phyloP scores from a whole-genome alignment of 352 stramenopile species.

The Pythium dissotocum region DNA sequence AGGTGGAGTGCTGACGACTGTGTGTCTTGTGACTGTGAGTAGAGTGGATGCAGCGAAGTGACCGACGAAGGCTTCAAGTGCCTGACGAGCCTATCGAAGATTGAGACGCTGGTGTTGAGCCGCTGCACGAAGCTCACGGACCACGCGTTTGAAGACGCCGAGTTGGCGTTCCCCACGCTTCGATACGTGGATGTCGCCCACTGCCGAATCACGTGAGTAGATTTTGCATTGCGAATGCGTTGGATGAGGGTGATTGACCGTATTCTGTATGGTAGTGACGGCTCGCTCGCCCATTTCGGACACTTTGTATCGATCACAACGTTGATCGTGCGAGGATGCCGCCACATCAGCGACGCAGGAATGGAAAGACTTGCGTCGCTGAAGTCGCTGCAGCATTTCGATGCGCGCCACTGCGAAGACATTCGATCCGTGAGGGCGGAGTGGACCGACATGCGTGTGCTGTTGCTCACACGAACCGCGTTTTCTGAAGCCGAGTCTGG shows the following conservation, averaged over 20 bases:
- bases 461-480: slow-evolving; percentile 57
- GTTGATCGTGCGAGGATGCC: slow-evolving; percentile 39
- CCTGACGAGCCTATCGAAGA: slow-evolving; percentile 38
- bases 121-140: slow-evolving; percentile 59
- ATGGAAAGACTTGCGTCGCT: slow-evolving; percentile 46
- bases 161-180: slow-evolving; percentile 39
- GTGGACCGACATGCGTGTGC: slow-evolving; percentile 54
- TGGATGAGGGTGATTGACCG: not conserved
- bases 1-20: not conserved
- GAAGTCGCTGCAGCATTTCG: slow-evolving; percentile 54
- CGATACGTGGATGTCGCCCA: slow-evolving; percentile 54
- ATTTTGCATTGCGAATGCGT: too few species aligned
- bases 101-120: slow-evolving; percentile 58
- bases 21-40: not conserved
- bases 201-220: slow-evolving; percentile 39
- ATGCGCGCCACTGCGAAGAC: slow-evolving; percentile 65
- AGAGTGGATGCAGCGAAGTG: slow-evolving; percentile 57
- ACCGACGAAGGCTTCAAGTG: slow-evolving; percentile 57
- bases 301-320: slow-evolving; percentile 22
- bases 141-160: slow-evolving; percentile 45
- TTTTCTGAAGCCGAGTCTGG: slow-evolving; percentile 68
- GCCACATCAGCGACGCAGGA: slow-evolving; percentile 49
- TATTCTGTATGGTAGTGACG: slow-evolving; percentile 21
- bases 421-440: slow-evolving; percentile 50
- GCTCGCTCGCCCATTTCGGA: slow-evolving; percentile 27